Base-by-base conservation (phyloP, 108 stramenopile species). In the Cyclotella kingstonii region DNA sequence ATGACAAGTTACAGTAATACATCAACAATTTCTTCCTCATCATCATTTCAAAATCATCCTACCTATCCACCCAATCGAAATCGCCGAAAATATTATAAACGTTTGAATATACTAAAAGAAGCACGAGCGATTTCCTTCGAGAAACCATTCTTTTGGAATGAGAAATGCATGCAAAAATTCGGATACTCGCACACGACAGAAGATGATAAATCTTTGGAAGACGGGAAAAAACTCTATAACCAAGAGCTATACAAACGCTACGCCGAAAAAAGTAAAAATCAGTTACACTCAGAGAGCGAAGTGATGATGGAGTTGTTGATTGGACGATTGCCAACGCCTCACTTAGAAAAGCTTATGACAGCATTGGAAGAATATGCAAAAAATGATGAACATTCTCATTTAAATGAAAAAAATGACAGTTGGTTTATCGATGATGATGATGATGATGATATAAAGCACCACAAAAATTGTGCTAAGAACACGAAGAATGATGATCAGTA, bases 51-150 rank as follows among this genome's bases (percentile, higher is more conserved):
- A 33, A 11, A 43, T 5, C 64, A 76, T 66, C 47, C 54, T 19
- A 76, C 64, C 15, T 76, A 66, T 54, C 76, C 76, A 30, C 70
- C 70, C 10, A 76, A 76, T 60, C 55, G 41, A 39, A 76, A 76
- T 39, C 69, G 76, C 19, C 39, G 29, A 27, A 25, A 66, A 0
- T 65, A 50, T 9, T 36, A 66, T 29, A 35, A 59, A 26, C 28
- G 72, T 45, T 6, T 72, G n/a, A 45, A 54, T 21, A 59, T 25
- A 11, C 19, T 76, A 19, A 41, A 51, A 5, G 52, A 59, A 29
- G 76, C 76, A 19, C 63, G 76, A 22, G 44, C 71, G 39, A 64
- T 66, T n/a, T 57, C 64, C 8, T 31, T 72, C 2, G 27, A 26
- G 2, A 34, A 67, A 44, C 70, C 63, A 1, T 51, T 66, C 39